These are phyloP conservation scores for Cryptococcus sp. DNA, from an alignment of 1,284 basidiomycete species.

Conservation along the genomic window DNA sequence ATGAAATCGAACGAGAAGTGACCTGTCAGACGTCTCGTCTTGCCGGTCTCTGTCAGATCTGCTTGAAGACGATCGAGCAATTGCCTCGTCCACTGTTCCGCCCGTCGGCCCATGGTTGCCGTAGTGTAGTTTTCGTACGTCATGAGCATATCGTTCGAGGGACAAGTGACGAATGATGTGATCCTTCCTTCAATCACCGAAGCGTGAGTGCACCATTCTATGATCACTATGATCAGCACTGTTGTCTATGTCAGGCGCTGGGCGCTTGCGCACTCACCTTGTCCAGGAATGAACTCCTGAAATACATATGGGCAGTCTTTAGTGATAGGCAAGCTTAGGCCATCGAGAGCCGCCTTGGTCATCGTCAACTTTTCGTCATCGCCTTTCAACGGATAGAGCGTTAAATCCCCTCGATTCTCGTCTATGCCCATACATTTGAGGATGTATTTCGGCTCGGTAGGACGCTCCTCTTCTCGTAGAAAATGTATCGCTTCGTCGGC, in stretches of 20 bases:
- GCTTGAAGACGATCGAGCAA: constrained; percentile 42
- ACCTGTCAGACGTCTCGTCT: constrained; percentile 41
- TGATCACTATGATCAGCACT: neutral
- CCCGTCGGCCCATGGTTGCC: constrained; percentile 40
- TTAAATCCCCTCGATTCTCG: constrained; percentile 54
- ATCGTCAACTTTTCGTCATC: constrained; percentile 28
- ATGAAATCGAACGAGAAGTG: constrained; percentile 57
- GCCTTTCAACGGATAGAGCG: constrained; percentile 46
- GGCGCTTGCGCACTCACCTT: constrained; percentile 27
- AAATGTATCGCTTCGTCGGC: constrained; percentile 46
- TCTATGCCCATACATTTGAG: constrained; percentile 52
- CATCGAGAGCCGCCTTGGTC: constrained; percentile 31
- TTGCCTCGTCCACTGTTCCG: constrained; percentile 48
- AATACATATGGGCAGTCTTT: constrained; percentile 43
- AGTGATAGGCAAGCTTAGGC: constrained; percentile 31
- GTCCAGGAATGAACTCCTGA: constrained; percentile 44
- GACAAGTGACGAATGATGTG: constrained; percentile 55
- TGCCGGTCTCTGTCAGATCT: constrained; percentile 31
- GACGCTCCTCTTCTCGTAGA: constrained; percentile 20
- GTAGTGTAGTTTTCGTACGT: constrained; percentile 51
- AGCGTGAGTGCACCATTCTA: constrained; percentile 55
- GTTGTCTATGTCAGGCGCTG: neutral
- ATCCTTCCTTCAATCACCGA: constrained; percentile 51
- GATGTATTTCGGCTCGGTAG: constrained; percentile 32
- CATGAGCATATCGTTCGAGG: constrained; percentile 56